Evolutionary conservation across 208 protist species (phyloP), one percentile per base, ranked within the genome.

Genomic region (Endotrypanum monterogeii): DNA sequence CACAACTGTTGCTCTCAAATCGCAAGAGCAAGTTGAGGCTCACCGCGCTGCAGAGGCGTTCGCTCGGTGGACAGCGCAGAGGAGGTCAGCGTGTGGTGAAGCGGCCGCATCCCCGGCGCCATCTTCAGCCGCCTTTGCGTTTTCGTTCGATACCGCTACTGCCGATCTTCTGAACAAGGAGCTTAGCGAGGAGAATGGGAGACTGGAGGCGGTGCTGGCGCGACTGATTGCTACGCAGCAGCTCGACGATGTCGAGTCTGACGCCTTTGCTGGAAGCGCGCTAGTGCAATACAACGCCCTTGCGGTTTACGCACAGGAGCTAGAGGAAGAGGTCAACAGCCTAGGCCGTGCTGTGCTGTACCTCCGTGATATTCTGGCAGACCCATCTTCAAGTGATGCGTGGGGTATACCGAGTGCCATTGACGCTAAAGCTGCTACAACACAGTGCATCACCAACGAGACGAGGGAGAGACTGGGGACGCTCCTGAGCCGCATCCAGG

Each of bases 311-410:
- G 51, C 69, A 9, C 67, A 55, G 3, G 79, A 63, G 18, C 55
- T 88, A 52, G 83, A 90, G 46, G 71, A 41, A 52, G 70, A 87
- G 30, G 73, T 79, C 56, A 77, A 88, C 54, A 67, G 65, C 2
- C 67, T 90, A 35, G 86, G 86, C 6, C 51, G 69, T 2, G 83
- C 83, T 25, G 83, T 88, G 55, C 71, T 90, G 25, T 78, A 65
- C 25, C 74, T 90, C 57, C 73, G 86, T 54, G 66, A 67, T 3
- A 48, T 85, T 46, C 57, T 88, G n/a, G 50, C 77, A 12, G 71
- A 69, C 12, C 56, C 74, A 35, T 3, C 39, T 32, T 73, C 67
- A 52, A 5, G 8, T 60, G 41, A 58, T 57, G 11, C 20, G 37
- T 54, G 52, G 39, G 28, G 39, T 37, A 18, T 28, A 48, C 51